Base-by-base conservation (phyloP, 176 grass and related monocot species). In the Musa schizocarpa region DNA sequence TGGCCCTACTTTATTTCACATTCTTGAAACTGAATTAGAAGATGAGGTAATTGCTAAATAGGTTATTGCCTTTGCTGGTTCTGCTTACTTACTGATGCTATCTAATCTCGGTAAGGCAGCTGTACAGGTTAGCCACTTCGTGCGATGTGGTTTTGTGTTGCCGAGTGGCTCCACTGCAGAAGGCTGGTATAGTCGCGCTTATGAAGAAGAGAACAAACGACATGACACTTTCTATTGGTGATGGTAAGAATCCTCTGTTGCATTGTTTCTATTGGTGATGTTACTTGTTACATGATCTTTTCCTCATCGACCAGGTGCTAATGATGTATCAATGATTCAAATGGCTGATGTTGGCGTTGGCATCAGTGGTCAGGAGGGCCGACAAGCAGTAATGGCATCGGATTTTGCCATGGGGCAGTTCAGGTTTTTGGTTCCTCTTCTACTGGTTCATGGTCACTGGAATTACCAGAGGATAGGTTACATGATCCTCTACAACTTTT, bases 321-420 rank as follows among this genome's bases (percentile, higher is more conserved):
- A 96, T 88, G 87, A 96, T 76, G 93, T 96, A 72, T 96, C 93
- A 55, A 96, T 92, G 93, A 92, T 96, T 26, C 87, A 96, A 92
- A 96, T 88, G 89, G 89, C 92, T 77, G 93, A 90, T 83, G 83
- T 92, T 71, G 87, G 89, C 54, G 77, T 92, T 85, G 87, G 93
- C 64, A 97, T 97, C 13, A 97, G 85, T 72, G 90, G 90, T 13
- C 85, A 90, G 76, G 93, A 97, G 79, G 90, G 93, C 25, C 79
- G 90, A 52, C 93, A 97, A 68, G 93, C 90, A 77, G 93, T 92
- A 71, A 97, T 97, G 93, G 85, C 90, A 54, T 92, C 90, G 52
- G 93, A 97, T 85, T 97, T 92, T 85, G 62, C 87, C 29, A 92
- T 97, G 89, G 86, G 77, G 11, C 93, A 97, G 80, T 92, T 97